These are phyloP conservation scores for Yamadazyma aaseri DNA, from an alignment of 1,139 yeast genomes.

Conservation along the genomic window DNA sequence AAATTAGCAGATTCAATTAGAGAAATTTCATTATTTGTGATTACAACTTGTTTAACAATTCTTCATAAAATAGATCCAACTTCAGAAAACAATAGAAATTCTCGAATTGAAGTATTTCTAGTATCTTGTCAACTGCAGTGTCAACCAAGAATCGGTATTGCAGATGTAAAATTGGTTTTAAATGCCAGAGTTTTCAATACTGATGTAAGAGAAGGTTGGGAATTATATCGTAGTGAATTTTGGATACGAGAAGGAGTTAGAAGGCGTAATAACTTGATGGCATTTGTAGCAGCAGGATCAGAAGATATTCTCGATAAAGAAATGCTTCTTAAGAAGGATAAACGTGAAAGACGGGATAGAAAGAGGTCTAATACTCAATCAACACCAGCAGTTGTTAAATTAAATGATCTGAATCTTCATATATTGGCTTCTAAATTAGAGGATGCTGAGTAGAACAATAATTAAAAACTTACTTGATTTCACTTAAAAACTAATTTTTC, in stretches of 20 bases:
- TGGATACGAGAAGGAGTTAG: slow-evolving; percentile 86
- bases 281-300: slow-evolving; percentile 26
- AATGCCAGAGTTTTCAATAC: slow-evolving; percentile 80
- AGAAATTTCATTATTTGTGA: slow-evolving; percentile 35
- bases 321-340: slow-evolving; percentile 33
- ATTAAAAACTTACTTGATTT: neutral
- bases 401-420: slow-evolving; percentile 30
- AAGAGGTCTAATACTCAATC: slow-evolving; percentile 22
- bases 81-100: slow-evolving; percentile 29
- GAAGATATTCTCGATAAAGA: slow-evolving; percentile 21
- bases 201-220: slow-evolving; percentile 93
- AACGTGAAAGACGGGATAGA: slow-evolving; percentile 37
- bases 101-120: slow-evolving; percentile 42
- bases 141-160: slow-evolving; percentile 46
- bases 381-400: slow-evolving; percentile 16
- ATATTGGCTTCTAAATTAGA: slow-evolving; percentile 16
- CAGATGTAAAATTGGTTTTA: slow-evolving; percentile 67
- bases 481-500: neutral
- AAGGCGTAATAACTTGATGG: slow-evolving; percentile 48
- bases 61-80: slow-evolving; percentile 38
- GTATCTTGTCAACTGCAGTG: slow-evolving; percentile 46
- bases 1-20: slow-evolving; percentile 45
- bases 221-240: slow-evolving; percentile 85
- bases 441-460: slow-evolving; percentile 11
- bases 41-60: slow-evolving; percentile 25